These are phyloP conservation scores for Ehretia macrophylla DNA, from an alignment of 257 asterid species.

Conservation along the genomic window DNA sequence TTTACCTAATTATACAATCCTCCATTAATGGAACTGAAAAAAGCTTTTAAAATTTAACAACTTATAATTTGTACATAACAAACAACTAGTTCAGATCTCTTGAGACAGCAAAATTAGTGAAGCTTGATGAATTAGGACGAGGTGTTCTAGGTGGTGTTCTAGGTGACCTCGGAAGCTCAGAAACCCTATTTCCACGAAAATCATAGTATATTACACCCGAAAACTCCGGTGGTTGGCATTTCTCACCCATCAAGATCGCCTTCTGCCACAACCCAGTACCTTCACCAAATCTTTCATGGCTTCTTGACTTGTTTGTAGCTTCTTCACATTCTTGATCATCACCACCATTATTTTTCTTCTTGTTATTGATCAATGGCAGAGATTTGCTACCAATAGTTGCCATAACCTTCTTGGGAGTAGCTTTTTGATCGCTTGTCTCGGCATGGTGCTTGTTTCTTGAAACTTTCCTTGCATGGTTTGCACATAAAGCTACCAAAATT, in stretches of 20 bases:
- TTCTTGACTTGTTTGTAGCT: neutral
- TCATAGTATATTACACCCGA: slow-evolving; percentile 73
- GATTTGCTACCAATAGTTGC: slow-evolving; percentile 30
- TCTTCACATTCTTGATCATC: slow-evolving; percentile 9
- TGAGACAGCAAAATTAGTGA: neutral
- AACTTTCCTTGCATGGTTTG: slow-evolving; percentile 39
- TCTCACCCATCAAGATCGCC: slow-evolving; percentile 79
- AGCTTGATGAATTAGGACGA: neutral
- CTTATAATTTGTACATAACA: neutral
- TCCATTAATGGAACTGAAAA: no score
- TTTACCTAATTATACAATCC: no score
- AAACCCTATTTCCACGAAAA: slow-evolving; percentile 54
- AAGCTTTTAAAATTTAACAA: no score
- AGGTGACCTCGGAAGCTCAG: slow-evolving; percentile 85
- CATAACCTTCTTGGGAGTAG: slow-evolving; percentile 29
- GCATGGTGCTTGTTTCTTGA: slow-evolving; percentile 13
- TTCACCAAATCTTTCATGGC: slow-evolving; percentile 21
- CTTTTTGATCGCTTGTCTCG: slow-evolving; percentile 14
- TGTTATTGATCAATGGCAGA: slow-evolving; percentile 17
- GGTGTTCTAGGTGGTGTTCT: slow-evolving; percentile 26
- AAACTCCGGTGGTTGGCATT: slow-evolving; percentile 79
- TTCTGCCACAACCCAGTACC: slow-evolving; percentile 72
- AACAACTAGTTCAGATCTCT: neutral
- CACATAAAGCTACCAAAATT: slow-evolving; percentile 54
- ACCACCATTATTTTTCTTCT: neutral